Percentiles rank a stretch among this genome's conserved stretches.
These are phyloP conservation scores for Deinandra increscens DNA, from an alignment of 129 eudicot genomes.

Conservation along the genomic window DNA sequence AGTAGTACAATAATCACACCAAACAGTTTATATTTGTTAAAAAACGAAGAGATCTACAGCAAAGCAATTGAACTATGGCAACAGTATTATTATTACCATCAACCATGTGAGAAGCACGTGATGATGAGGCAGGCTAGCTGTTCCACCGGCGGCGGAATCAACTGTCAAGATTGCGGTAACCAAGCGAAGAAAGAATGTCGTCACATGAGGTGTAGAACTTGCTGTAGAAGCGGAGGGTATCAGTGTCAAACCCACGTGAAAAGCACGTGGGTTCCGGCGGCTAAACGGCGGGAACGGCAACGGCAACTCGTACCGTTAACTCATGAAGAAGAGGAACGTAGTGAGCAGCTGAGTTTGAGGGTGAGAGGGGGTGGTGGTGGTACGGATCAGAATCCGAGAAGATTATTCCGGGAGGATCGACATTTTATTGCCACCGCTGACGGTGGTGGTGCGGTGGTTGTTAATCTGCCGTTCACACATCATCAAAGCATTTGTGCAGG, in stretches of 20 bases:
- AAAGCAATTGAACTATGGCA: constrained; percentile 83
- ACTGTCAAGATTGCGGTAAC: constrained; percentile 84
- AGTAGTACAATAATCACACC: no score
- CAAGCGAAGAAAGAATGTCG: constrained; percentile 76
- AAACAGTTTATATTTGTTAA: no score
- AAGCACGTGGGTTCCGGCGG: constrained; percentile 93
- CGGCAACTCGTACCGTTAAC: constrained; percentile 30
- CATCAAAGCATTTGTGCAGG: constrained; percentile 33
- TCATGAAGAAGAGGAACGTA: neutral
- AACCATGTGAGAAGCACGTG: neutral
- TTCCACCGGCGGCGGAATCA: constrained; percentile 30
- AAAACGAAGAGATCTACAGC: constrained; percentile 25
- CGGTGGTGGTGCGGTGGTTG: constrained; percentile 27
- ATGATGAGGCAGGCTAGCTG: constrained; percentile 46
- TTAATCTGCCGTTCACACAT: constrained; percentile 26
- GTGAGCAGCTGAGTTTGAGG: constrained; percentile 36
- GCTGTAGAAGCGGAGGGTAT: constrained; percentile 78
- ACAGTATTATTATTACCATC: constrained; percentile 53
- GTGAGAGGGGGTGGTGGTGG: constrained; percentile 34
- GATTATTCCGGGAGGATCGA: constrained; percentile 38
- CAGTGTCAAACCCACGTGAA: constrained; percentile 74
- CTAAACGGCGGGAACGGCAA: constrained; percentile 70
- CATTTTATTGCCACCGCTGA: constrained; percentile 6
- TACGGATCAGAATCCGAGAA: constrained; percentile 35
- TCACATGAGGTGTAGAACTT: constrained; percentile 74